Evolutionary conservation across 1,284 basidiomycete species (phyloP).

Genomic region (Puccinia polysora): DNA sequence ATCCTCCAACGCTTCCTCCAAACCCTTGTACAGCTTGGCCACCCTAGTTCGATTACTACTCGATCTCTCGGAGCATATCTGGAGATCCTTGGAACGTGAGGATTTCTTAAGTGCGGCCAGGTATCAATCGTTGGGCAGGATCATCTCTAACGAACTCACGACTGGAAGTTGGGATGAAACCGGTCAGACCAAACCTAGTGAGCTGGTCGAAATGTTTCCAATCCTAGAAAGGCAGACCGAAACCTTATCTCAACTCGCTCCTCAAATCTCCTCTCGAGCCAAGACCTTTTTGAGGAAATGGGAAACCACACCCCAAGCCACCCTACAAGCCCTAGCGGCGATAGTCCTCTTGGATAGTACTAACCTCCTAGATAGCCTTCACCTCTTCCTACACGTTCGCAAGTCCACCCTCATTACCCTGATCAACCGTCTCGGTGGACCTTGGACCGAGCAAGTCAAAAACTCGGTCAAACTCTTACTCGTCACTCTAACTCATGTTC

Average conservation of each 20-base stretch:
- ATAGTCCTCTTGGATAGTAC: conserved; percentile 29
- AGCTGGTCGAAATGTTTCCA: conserved; percentile 21
- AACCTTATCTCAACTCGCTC: conserved; percentile 19
- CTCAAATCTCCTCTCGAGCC: conserved; percentile 33
- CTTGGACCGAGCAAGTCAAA: conserved; percentile 24
- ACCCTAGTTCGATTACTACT: conserved; percentile 27
- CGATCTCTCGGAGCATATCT: conserved; percentile 32
- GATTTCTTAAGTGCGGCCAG: conserved; percentile 18
- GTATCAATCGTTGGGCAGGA: conserved; percentile 15
- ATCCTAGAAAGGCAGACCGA: conserved; percentile 28
- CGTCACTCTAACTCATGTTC: conserved; percentile 1
- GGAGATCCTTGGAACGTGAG: conserved; percentile 26
- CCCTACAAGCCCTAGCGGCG: conserved; percentile 8
- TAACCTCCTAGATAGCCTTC: conserved; percentile 12
- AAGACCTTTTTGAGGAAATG: conserved; percentile 7
- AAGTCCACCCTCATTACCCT: conserved; percentile 14
- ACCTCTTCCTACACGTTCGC: conserved; percentile 18
- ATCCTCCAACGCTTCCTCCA: conserved; percentile 10
- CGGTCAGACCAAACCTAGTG: conserved; percentile 8
- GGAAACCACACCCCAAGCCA: conserved; percentile 5
- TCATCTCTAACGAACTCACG: conserved; percentile 30
- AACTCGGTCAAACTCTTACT: conserved; percentile 6
- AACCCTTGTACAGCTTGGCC: conserved; percentile 22
- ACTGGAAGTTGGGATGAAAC: conserved; percentile 35
- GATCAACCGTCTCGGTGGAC: conserved; percentile 1